Evolutionary conservation across 2,329 filamentous ascomycete species (phyloP).

Genomic region (Pestalotiopsis sp.): DNA sequence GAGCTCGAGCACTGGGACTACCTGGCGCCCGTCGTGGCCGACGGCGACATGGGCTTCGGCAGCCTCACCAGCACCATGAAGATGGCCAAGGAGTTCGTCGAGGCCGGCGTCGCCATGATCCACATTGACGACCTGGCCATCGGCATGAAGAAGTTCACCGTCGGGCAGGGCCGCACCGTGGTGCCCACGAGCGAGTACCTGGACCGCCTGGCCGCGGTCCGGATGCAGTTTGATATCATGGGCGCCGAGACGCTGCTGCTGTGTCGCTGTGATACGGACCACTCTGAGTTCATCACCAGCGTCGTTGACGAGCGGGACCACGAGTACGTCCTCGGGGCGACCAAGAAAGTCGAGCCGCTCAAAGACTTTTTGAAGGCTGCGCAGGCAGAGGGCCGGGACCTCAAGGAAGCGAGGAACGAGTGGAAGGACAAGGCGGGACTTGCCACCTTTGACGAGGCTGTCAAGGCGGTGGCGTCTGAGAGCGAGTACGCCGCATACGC

Average conservation of each 20-base stretch:
- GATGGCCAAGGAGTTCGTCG: conserved; percentile 43
- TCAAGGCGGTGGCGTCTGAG: conserved; percentile 27
- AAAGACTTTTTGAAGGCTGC: conserved; percentile 27
- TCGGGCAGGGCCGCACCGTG: conserved; percentile 40
- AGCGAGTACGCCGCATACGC: conserved; percentile 30
- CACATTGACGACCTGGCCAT: conserved; percentile 46
- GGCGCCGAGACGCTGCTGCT: conserved; percentile 40
- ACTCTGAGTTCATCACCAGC: conserved; percentile 41
- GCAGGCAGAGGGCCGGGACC: conserved; percentile 25
- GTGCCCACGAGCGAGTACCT: conserved; percentile 43
- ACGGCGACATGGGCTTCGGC: conserved; percentile 47
- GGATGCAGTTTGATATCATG: conserved; percentile 44
- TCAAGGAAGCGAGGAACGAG: conserved; percentile 28
- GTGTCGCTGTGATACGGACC: conserved; percentile 40
- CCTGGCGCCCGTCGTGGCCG: conserved; percentile 41
- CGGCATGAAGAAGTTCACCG: conserved; percentile 46
- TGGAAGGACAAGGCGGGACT: conserved; percentile 35
- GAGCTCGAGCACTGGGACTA: conserved; percentile 40
- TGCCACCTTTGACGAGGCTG: conserved; percentile 38
- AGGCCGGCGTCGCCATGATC: conserved; percentile 44
- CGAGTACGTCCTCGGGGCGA: conserved; percentile 41
- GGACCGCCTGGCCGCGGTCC: conserved; percentile 35
- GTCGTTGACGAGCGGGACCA: conserved; percentile 40
- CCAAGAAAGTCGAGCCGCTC: conserved; percentile 31
- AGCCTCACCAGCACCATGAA: conserved; percentile 42